Evolutionary conservation across 352 stramenopile genomes (phyloP), one percentile per base, ranked within the genome.

Genomic region (Phytophthora cryptogea): DNA sequence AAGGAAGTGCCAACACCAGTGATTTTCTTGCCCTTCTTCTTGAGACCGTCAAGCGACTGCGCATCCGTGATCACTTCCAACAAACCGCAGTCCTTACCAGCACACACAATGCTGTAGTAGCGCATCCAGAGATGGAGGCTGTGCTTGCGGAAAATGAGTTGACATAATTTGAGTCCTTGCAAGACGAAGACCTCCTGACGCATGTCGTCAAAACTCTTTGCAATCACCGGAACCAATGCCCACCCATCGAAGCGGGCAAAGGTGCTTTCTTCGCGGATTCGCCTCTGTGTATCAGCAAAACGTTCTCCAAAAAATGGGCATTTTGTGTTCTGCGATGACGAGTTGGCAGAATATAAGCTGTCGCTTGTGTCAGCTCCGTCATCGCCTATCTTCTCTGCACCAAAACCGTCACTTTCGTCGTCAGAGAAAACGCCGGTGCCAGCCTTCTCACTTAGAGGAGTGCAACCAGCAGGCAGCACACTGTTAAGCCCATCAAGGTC

Each of bases 181-280:
- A 98, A 86, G 7, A 97, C 86, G 73, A 98, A 98, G 7, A 97
- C 92, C 63, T 99, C 96, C 72, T 99, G 96, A 5, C 96, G 79
- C 70, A 99, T 86, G 72, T 99, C 96, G 68, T 99, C 97, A 57
- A 98, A 98, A 17, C 90, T 98, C 72, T 99, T 99, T 3, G 98
- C 92, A 70, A 99, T 98, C 30, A 98, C 88, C 13, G 85, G 83
- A 48, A 87, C 66, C 20, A 98, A 66, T 43, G 96, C 83, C 88
- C 89, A 98, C 14, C 86, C 90, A 8, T 85, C 70, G 37, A 77
- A 80, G 3, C 74, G 70, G 33, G 81, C 66, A 51, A 84, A 89
- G 1, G 56, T 55, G 58, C 90, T 98, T 40, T 82, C 71, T 26
- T 78, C 68, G 23, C 79, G 78, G 31, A 98, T 81, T 13, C 94